Conservation (phyloP, 495 filamentous ascomycete genomes). For the Pseudevernia furfuracea region DNA sequence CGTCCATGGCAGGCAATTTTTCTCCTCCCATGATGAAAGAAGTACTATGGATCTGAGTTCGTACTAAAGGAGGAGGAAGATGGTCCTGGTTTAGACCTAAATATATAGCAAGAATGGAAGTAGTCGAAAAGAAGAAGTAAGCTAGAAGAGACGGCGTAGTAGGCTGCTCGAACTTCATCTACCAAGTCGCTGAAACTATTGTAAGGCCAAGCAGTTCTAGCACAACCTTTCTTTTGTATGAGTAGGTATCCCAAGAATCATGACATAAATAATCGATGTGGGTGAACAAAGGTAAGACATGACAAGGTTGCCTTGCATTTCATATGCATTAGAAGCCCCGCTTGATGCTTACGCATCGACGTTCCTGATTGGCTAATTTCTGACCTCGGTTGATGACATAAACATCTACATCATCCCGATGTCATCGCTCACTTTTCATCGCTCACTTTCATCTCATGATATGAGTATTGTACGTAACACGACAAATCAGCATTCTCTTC, state of each 20-base stretch:
- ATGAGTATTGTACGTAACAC: too few species aligned
- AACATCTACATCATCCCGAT: not conserved
- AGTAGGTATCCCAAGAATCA: too few species aligned
- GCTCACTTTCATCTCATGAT: too few species aligned
- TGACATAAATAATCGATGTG: not conserved
- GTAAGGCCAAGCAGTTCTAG: not conserved
- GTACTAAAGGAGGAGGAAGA: not conserved
- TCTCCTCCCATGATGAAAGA: constrained; percentile 1
- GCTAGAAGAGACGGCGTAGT: not conserved
- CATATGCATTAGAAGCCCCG: not conserved
- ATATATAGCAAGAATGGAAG: not conserved
- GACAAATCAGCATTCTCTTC: too few species aligned
- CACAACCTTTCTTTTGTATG: not conserved
- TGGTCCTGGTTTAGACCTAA: not conserved
- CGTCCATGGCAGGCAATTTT: constrained; percentile 10
- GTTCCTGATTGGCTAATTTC: not conserved
- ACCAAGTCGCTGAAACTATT: not conserved
- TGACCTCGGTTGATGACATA: constrained; percentile 3
- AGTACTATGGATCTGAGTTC: not conserved
- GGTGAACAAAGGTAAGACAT: not conserved
- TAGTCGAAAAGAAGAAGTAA: not conserved
- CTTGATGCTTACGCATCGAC: not conserved
- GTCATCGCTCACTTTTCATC: too few species aligned
- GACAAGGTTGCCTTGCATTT: not conserved
- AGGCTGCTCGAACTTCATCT: not conserved